These are phyloP conservation scores for Coemansia asiatica DNA, from an alignment of 192 early-diverging fungal species.

Conservation along the genomic window DNA sequence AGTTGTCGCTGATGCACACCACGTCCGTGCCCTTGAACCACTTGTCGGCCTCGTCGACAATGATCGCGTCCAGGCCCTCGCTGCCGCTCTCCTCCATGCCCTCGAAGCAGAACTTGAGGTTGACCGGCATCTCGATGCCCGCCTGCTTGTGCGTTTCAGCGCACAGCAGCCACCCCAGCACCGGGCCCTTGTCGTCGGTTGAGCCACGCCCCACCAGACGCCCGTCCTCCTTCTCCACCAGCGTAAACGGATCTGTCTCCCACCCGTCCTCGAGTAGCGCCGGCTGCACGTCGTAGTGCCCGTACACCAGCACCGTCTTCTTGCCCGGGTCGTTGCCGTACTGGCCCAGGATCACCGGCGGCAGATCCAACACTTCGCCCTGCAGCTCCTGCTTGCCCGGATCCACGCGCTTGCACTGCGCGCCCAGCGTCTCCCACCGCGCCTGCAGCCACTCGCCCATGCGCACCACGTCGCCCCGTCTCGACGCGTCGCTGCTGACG, in stretches of 20 bases:
- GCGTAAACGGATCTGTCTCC: constrained; percentile 86
- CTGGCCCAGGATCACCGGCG: constrained; percentile 88
- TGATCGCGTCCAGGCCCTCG: constrained; percentile 92
- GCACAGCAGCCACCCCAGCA: constrained; percentile 96
- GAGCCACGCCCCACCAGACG: constrained; percentile 88
- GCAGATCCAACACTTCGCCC: constrained; percentile 75
- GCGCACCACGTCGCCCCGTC: constrained; percentile 77
- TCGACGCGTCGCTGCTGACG: constrained; percentile 70
- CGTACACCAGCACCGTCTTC: constrained; percentile 96
- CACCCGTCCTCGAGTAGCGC: constrained; percentile 82
- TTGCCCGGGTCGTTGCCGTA: constrained; percentile 89
- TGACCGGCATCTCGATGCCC: constrained; percentile 89
- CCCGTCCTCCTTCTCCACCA: constrained; percentile 82
- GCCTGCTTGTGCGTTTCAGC: constrained; percentile 91
- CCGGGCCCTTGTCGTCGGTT: constrained; percentile 97
- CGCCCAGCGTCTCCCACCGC: constrained; percentile 74
- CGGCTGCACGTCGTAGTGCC: constrained; percentile 99
- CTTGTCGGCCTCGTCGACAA: constrained; percentile 79
- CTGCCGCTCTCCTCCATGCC: constrained; percentile 89
- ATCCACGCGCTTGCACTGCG: constrained; percentile 59
- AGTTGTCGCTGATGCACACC: constrained; percentile 98
- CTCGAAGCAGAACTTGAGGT: constrained; percentile 97
- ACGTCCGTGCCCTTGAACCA: constrained; percentile 92
- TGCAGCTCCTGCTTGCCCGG: constrained; percentile 85
- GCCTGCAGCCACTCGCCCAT: constrained; percentile 88